phyloP scores from a whole-genome alignment of 139 green algal species.

The Microglena sp. region DNA sequence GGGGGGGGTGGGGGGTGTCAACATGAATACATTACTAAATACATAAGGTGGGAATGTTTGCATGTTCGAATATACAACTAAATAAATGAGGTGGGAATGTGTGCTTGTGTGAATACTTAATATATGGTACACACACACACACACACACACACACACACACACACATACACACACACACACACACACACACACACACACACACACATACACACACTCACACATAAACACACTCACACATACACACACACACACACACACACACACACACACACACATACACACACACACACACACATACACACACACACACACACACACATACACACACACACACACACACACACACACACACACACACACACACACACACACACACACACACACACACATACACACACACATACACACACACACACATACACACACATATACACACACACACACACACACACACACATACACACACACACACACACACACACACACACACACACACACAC shows the following conservation, averaged over 20 bases:
- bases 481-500: slow-evolving; percentile 1
- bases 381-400: neutral
- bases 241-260: neutral
- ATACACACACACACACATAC: slow-evolving; percentile 1
- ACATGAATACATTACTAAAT: too few relatives aligned
- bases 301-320: neutral
- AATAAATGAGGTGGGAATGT: too few relatives aligned
- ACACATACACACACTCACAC: neutral
- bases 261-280: slow-evolving; percentile 1
- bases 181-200: neutral
- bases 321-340: slow-evolving; percentile 1
- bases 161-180: slow-evolving; percentile 1
- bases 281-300: neutral
- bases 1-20: too few relatives aligned
- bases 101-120: too few relatives aligned
- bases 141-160: neutral
- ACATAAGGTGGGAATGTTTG: too few relatives aligned
- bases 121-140: slow-evolving; percentile 1
- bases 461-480: neutral
- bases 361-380: neutral
- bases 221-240: neutral
- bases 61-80: too few relatives aligned
- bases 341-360: slow-evolving; percentile 1
- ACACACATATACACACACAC: neutral
- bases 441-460: neutral